Evolutionary conservation across 108 stramenopile species (phyloP), one percentile per base, ranked within the genome.

Genomic region (Skeletonema menzelii): DNA sequence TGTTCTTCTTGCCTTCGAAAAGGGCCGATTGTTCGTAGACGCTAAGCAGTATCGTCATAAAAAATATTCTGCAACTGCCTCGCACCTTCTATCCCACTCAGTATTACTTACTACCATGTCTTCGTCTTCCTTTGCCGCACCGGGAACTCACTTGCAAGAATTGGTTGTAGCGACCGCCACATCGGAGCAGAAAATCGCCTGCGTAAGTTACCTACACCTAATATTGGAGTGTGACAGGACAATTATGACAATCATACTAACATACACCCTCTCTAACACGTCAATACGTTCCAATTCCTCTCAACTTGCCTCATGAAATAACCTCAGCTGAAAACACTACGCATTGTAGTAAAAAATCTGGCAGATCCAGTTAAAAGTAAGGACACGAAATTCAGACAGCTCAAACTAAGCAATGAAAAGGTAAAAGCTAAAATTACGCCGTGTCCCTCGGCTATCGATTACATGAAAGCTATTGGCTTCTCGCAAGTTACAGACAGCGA

Each of bases 261-360:
- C n/a, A n/a, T n/a, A 46, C 44, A 10, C 49, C 49, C 4, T 53
- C 40, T 53, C 49, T 53, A 53, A 53, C 49, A 53, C 49, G 3
- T 42, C 40, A n/a, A 42, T 42, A 11, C 15, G 40, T 15, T 0
- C 15, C 15, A 0, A 42, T 42, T 42, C 40, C 40, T 42, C 40
- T 42, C 40, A n/a, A 42, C 40, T 42, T n/a, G 40, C 40, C 15
- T 42, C 19, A 53, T 11, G 19, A 4, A 19, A 53, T 22, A 8
- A 56, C 13, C 35, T 30, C 75, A 87, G 87, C 74, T 88, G 49
- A 85, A 85, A 82, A 73, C 79, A 40, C 82, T 89, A 12, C 69
- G 76, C 14, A 82, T 85, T 30, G 74, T 89, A 10, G 47, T 87
- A 24, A 87, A 87, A 65, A 89, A 89, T 70, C 69, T 90, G 57